Evolutionary conservation across 495 filamentous ascomycete genomes (phyloP), one percentile per base, ranked within the genome.

Genomic region (Platismatia glauca): DNA sequence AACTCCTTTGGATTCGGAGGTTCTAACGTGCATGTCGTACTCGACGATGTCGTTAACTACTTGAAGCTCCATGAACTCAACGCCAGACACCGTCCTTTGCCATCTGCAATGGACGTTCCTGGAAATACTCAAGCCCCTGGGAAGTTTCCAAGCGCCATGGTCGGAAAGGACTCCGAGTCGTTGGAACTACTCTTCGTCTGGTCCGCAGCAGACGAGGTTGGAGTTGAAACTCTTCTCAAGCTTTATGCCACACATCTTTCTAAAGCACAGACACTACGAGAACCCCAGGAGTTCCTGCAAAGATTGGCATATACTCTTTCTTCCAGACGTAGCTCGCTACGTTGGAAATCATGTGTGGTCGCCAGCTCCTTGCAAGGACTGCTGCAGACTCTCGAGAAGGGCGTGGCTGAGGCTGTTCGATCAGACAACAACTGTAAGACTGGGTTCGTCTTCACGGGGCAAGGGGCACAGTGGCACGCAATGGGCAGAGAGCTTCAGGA

Each of bases 1-100:
- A 86, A 86, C 67, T 82, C 80, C 4, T 87, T 86, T 52, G 82
- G 82, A 0, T 84, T 82, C 64, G 84, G 82, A n/a, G 83, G 83
- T 43, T 73, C 79, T 12, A 85, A 86, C 65, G 75, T 77, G 11
- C 80, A 61, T 52, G 59, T 72, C 73, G 24, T 58, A 6, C 16
- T 57, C 2, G 50, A 57, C 22, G 62, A 59, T 20, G 24, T 33
- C 20, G 31, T 7, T 16, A 2, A 53, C 44, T 33, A 60, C 31
- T 33, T 61, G 13, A 18, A 24, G 1, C 9, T 11, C 22, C 31
- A 35, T 31, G 31, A 22, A 16, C 24, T 52, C 22, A 4, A 1
- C 13, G 58, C 27, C 1, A 20, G n/a, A 5, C 58, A 60, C 22
- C 31, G 27, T 48, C 33, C 34, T 35, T 4, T 35, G 34, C n/a